Evolutionary conservation across 495 filamentous ascomycete genomes (phyloP).

Genomic region (Xylaria nigripes): DNA sequence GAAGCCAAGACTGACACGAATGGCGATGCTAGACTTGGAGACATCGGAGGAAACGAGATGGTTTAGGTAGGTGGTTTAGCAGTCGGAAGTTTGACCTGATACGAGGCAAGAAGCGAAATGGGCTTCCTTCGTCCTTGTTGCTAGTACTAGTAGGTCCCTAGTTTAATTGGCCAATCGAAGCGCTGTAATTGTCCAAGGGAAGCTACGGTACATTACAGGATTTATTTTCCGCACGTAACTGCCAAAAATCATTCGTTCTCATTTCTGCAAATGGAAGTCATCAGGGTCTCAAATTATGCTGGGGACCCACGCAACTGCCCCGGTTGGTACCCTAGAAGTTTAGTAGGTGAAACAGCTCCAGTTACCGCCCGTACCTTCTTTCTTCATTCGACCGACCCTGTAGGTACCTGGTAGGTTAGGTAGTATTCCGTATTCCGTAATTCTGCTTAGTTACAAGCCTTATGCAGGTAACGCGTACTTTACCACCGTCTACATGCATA

Average conservation of each 20-base stretch:
- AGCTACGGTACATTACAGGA: background rate
- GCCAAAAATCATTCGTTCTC: background rate
- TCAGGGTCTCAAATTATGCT: conserved; percentile 5
- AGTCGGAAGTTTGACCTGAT: background rate
- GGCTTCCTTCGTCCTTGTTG: background rate
- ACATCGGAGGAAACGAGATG: conserved; percentile 1
- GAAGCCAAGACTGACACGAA: background rate
- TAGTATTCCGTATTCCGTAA: no score
- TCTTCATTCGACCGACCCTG: no score
- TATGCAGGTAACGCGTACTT: no score
- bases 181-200: background rate
- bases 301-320: background rate
- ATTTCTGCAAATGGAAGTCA: conserved; percentile 6
- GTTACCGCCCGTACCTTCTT: no score
- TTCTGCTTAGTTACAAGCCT: no score
- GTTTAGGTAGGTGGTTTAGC: background rate
- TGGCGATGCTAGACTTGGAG: background rate
- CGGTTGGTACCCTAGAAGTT: no score
- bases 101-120: background rate
- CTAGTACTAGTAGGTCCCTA: background rate
- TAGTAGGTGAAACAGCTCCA: background rate
- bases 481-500: no score
- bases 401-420: no score
- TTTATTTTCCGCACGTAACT: background rate
- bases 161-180: conserved; percentile 1